Evolutionary conservation across 1,284 basidiomycete genomes (phyloP).

Genomic region (Xanthoconium separans): DNA sequence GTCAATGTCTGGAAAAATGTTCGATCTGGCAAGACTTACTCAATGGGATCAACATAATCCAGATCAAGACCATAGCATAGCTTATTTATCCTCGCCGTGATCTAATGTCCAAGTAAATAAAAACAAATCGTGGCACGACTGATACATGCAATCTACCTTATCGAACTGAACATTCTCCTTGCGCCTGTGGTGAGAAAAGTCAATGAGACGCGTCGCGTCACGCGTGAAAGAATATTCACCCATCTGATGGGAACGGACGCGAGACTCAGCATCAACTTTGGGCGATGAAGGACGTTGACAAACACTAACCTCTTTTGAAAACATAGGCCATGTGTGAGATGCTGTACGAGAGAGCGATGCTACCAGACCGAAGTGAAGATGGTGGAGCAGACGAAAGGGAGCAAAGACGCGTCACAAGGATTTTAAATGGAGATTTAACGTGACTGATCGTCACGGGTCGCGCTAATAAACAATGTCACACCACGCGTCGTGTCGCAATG

Average conservation of each 20-base stretch:
- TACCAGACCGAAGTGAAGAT: constrained; percentile 22
- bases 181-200: constrained; percentile 46
- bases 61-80: constrained; percentile 96
- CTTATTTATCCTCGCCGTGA: constrained; percentile 90
- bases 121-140: neutral
- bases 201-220: constrained; percentile 30
- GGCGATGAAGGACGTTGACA: neutral
- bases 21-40: constrained; percentile 49
- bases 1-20: constrained; percentile 7
- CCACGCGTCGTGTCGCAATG: constrained; percentile 26
- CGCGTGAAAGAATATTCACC: constrained; percentile 47
- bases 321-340: constrained; percentile 57
- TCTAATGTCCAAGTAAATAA: constrained; percentile 45
- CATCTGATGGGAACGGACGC: constrained; percentile 45
- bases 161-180: constrained; percentile 88
- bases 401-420: constrained; percentile 28
- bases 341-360: constrained; percentile 1
- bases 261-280: constrained; percentile 10
- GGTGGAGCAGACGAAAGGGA: constrained; percentile 34
- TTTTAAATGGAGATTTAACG: constrained; percentile 30
- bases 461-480: constrained; percentile 35
- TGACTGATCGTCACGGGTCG: constrained; percentile 33
- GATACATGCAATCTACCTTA: constrained; percentile 52
- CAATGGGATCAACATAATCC: constrained; percentile 92
- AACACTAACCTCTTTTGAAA: constrained; percentile 67